phyloP scores from a whole-genome alignment of 768 basidiomycete species.

The Xerocomus potaroensis region DNA sequence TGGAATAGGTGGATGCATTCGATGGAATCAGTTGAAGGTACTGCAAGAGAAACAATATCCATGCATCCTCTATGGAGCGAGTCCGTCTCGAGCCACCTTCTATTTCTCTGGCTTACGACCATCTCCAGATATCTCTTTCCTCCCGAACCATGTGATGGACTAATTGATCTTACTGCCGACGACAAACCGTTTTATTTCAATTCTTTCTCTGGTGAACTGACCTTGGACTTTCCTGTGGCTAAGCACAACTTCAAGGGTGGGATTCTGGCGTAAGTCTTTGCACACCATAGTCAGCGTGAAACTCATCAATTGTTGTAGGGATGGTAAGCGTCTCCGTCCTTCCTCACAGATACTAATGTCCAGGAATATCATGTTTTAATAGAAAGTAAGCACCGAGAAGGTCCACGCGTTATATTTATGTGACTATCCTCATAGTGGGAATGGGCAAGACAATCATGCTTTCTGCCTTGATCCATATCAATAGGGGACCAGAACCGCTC shows the following conservation, averaged over 20 bases:
- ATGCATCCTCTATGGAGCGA: slow-evolving; percentile 96
- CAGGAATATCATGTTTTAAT: slow-evolving; percentile 1
- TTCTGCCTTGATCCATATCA: slow-evolving; percentile 83
- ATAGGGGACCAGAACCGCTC: slow-evolving; percentile 45
- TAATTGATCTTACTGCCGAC: slow-evolving; percentile 78
- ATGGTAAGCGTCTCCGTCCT: slow-evolving; percentile 26
- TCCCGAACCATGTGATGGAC: slow-evolving; percentile 47
- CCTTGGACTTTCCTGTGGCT: slow-evolving; percentile 77
- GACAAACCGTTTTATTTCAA: slow-evolving; percentile 86
- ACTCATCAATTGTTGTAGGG: slow-evolving; percentile 24
- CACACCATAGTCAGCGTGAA: not conserved
- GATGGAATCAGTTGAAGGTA: slow-evolving; percentile 69
- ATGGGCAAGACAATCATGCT: slow-evolving; percentile 96
- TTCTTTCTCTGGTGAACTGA: slow-evolving; percentile 86
- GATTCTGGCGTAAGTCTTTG: slow-evolving; percentile 72
- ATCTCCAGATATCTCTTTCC: slow-evolving; percentile 68
- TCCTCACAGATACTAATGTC: slow-evolving; percentile 2
- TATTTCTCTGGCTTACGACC: not conserved
- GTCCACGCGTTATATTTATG: slow-evolving; percentile 1
- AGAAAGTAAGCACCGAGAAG: slow-evolving; percentile 46
- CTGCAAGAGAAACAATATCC: slow-evolving; percentile 63
- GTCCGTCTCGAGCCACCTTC: slow-evolving; percentile 41
- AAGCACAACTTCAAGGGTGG: slow-evolving; percentile 78
- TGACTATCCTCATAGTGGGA: slow-evolving; percentile 57
- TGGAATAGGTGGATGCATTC: slow-evolving; percentile 84